Evolutionary conservation across 257 asterid genomes (phyloP).

Genomic region (Salvia miltiorrhiza): DNA sequence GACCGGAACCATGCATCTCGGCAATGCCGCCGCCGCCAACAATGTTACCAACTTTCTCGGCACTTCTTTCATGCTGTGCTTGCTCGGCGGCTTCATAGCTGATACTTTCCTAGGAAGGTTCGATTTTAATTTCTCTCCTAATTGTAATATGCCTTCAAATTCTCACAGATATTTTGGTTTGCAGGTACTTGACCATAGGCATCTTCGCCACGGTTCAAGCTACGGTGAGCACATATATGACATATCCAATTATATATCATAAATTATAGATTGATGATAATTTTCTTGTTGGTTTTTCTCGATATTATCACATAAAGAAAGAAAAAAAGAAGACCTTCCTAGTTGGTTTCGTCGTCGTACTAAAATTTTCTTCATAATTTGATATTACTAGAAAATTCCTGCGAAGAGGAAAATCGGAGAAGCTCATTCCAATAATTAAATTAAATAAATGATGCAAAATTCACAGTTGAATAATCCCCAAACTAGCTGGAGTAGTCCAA

Average conservation of each 20-base stretch:
- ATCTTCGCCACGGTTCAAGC: constrained; percentile 80
- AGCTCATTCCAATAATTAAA: no score
- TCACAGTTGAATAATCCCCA: no score
- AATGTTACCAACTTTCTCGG: constrained; percentile 83
- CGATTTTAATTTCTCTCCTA: neutral
- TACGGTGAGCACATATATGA: constrained; percentile 56
- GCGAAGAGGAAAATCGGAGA: constrained; percentile 10
- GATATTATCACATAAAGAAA: neutral
- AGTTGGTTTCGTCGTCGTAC: neutral
- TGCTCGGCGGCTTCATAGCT: constrained; percentile 80
- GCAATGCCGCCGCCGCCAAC: constrained; percentile 70
- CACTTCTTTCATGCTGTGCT: constrained; percentile 71
- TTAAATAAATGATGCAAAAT: no score
- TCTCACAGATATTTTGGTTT: no score
- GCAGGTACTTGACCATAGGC: constrained; percentile 72
- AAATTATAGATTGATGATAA: no score
- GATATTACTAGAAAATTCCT: neutral
- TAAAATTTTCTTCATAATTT: neutral
- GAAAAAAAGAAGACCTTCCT: neutral
- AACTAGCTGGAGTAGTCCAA: no score
- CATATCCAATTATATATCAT: no score
- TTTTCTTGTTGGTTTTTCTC: no score
- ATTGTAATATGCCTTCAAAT: no score
- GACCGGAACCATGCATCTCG: constrained; percentile 86
- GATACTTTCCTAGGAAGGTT: constrained; percentile 83